Conservation (phyloP, 257 asterid genomes). For the Linderniella brevidens region DNA sequence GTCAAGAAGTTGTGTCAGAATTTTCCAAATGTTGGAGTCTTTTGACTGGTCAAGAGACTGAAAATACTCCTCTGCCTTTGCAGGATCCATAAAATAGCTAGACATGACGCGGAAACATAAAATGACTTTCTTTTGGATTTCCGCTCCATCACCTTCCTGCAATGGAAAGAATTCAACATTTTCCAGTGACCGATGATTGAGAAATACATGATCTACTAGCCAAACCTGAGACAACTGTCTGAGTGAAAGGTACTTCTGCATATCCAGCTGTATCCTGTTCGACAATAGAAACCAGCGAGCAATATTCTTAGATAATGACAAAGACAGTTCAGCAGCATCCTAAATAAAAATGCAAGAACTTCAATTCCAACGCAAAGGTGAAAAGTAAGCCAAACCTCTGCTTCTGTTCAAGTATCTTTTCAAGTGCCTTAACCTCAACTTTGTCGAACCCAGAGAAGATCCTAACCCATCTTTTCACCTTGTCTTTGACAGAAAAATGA, state of each 20-base stretch:
- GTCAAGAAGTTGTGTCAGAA: slow-evolving; percentile 47
- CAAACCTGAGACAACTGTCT: slow-evolving; percentile 64
- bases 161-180: slow-evolving; percentile 12
- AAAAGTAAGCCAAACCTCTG: slow-evolving; percentile 43
- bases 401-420: slow-evolving; percentile 91
- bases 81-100: slow-evolving; percentile 66
- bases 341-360: slow-evolving; percentile 4
- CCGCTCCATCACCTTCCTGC: slow-evolving; percentile 71
- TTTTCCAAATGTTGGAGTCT: slow-evolving; percentile 69
- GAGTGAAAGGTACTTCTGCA: slow-evolving; percentile 71
- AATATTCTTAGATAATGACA: slow-evolving; percentile 1
- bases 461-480: slow-evolving; percentile 60
- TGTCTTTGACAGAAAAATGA: slow-evolving; percentile 58
- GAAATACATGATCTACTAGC: slow-evolving; percentile 7
- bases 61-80: slow-evolving; percentile 75
- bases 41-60: slow-evolving; percentile 74
- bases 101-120: slow-evolving; percentile 78
- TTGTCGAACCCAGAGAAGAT: slow-evolving; percentile 78
- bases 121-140: slow-evolving; percentile 59
- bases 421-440: slow-evolving; percentile 86
- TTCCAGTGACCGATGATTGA: slow-evolving; percentile 6
- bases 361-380: slow-evolving; percentile 5
- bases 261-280: slow-evolving; percentile 83
- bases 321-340: slow-evolving; percentile 4
- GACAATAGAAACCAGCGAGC: slow-evolving; percentile 8